A percentile compares a stretch with the other conserved stretches of the same genome.
Conservation (phyloP, 2,329 filamentous ascomycete species). For the Pseudogymnoascus sp. region DNA sequence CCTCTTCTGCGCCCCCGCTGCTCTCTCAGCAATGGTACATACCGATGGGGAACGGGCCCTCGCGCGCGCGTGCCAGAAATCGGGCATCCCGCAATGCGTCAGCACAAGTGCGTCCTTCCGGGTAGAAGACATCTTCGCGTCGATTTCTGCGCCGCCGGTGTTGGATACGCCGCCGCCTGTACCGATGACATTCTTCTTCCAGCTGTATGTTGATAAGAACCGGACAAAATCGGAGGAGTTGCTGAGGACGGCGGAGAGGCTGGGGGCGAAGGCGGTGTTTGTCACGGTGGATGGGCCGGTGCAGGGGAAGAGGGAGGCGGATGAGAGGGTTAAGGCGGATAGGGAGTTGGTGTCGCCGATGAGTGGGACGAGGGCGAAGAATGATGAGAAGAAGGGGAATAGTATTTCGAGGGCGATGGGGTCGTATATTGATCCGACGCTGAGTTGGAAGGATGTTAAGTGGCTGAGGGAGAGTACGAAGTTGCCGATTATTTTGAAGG, state of each 20-base stretch:
- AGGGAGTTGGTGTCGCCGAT: slow-evolving; percentile 41
- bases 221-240: slow-evolving; percentile 43
- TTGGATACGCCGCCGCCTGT: slow-evolving; percentile 15
- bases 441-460: slow-evolving; percentile 55
- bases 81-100: slow-evolving; percentile 51
- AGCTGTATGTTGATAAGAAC: slow-evolving; percentile 54
- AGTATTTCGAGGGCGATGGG: slow-evolving; percentile 49
- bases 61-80: slow-evolving; percentile 41
- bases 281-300: slow-evolving; percentile 52
- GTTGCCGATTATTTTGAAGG: slow-evolving; percentile 57
- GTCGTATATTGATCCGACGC: slow-evolving; percentile 46
- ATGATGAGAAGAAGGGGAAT: slow-evolving; percentile 45
- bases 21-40: slow-evolving; percentile 56
- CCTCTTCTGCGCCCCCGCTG: slow-evolving; percentile 56
- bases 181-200: slow-evolving; percentile 43
- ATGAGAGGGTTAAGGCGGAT: slow-evolving; percentile 40
- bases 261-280: slow-evolving; percentile 46
- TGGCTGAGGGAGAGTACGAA: slow-evolving; percentile 54
- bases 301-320: slow-evolving; percentile 45
- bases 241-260: slow-evolving; percentile 37
- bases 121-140: slow-evolving; percentile 42
- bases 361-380: slow-evolving; percentile 40
- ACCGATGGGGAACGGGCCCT: slow-evolving; percentile 55
- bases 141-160: slow-evolving; percentile 18
- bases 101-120: slow-evolving; percentile 55